Evolutionary conservation across 2,329 filamentous ascomycete genomes (phyloP).

Genomic region (Phymatotrichopsis omnivora): DNA sequence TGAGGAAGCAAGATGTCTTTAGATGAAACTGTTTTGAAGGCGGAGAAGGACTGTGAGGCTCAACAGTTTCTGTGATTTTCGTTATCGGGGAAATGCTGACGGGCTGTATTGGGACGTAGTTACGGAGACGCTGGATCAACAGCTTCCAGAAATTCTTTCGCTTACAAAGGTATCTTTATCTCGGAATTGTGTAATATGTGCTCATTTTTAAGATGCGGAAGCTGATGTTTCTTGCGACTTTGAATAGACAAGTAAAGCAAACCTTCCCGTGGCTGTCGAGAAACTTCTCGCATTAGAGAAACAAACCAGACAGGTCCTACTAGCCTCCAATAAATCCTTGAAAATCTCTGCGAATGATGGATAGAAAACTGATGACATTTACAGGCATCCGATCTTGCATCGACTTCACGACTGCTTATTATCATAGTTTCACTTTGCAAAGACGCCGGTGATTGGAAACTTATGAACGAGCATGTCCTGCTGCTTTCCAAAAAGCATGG

Average conservation of each 20-base stretch:
- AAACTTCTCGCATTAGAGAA: slow-evolving; percentile 90
- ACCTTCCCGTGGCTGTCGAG: slow-evolving; percentile 80
- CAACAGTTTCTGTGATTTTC: neutral
- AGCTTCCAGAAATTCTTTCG: slow-evolving; percentile 81
- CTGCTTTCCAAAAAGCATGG: slow-evolving; percentile 98
- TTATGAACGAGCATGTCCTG: slow-evolving; percentile 93
- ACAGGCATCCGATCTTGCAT: slow-evolving; percentile 88
- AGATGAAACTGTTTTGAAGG: slow-evolving; percentile 34
- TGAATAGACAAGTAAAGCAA: slow-evolving; percentile 43
- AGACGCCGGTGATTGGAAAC: slow-evolving; percentile 79
- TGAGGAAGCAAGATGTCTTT: too few relatives aligned
- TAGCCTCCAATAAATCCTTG: neutral
- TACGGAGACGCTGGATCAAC: slow-evolving; percentile 87
- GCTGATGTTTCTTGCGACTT: neutral
- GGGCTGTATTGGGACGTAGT: slow-evolving; percentile 33
- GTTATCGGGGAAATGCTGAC: slow-evolving; percentile 11
- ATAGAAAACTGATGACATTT: slow-evolving; percentile 12
- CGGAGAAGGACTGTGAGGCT: slow-evolving; percentile 69
- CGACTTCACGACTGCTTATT: slow-evolving; percentile 79
- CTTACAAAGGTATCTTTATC: slow-evolving; percentile 62
- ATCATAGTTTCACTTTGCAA: slow-evolving; percentile 91
- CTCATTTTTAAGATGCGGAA: too few relatives aligned
- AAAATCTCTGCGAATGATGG: neutral
- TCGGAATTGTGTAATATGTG: slow-evolving; percentile 24
- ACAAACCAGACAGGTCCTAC: slow-evolving; percentile 79